phyloP scores from a whole-genome alignment of 257 asterid species.

The Rubia yunnanensis region DNA sequence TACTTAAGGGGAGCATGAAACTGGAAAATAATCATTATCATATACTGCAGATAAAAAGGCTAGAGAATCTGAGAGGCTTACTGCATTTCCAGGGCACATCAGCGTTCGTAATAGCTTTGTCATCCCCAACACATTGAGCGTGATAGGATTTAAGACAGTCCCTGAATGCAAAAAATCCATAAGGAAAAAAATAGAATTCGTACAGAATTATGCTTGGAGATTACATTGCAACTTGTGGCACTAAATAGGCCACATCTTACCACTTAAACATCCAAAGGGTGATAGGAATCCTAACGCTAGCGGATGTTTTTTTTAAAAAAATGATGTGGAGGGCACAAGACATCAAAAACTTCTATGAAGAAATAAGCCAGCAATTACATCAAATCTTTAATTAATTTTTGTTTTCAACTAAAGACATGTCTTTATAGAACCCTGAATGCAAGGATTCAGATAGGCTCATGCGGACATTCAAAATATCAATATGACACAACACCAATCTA shows the following conservation, averaged over 20 bases:
- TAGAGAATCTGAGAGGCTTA: conserved; percentile 25
- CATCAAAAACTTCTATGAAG: not conserved
- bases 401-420: no score
- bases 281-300: not conserved
- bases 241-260: not conserved
- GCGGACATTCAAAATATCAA: not conserved
- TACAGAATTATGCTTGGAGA: not conserved
- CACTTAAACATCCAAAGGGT: not conserved
- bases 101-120: conserved; percentile 31
- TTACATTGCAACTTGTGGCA: not conserved
- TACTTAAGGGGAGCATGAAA: not conserved
- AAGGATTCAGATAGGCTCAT: not conserved
- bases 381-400: no score
- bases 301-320: no score
- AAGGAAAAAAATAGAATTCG: not conserved
- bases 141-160: conserved; percentile 71
- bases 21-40: no score
- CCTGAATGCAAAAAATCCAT: conserved; percentile 44
- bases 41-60: not conserved
- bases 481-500: not conserved
- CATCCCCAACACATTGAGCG: conserved; percentile 46
- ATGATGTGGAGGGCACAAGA: not conserved
- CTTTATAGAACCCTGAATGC: not conserved
- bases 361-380: no score
- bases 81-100: conserved; percentile 46